Evolutionary conservation across 106 monocot species (phyloP).

Genomic region (Dendrobium catenatum): DNA sequence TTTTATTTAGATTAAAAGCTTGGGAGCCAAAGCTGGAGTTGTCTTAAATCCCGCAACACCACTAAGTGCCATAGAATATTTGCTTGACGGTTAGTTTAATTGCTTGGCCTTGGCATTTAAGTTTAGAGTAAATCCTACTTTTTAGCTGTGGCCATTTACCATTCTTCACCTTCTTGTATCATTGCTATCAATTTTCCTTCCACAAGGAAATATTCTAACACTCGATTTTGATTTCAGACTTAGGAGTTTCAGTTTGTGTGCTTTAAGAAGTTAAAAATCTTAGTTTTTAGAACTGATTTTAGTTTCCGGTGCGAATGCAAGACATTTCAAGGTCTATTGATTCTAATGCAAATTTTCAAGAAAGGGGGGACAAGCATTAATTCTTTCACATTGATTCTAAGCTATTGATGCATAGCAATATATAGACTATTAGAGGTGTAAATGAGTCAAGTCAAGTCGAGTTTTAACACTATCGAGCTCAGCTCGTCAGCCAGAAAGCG

Average conservation of each 20-base stretch:
- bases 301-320: too few species aligned
- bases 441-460: too few species aligned
- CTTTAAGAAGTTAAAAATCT: neutral
- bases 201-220: neutral
- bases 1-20: constrained; percentile 62
- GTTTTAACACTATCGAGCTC: too few species aligned
- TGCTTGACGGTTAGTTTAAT: constrained; percentile 75
- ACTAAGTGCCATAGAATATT: constrained; percentile 81
- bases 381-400: too few species aligned
- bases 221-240: neutral
- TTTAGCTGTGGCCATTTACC: neutral
- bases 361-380: too few species aligned
- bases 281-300: neutral
- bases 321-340: too few species aligned
- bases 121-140: neutral
- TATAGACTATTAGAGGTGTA: too few species aligned
- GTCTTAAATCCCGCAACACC: constrained; percentile 95
- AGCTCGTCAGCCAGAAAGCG: too few species aligned
- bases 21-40: constrained; percentile 98
- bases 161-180: neutral
- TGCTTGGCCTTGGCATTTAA: neutral
- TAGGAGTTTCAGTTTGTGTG: neutral
- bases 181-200: neutral
- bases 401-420: too few species aligned
- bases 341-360: too few species aligned